Conservation (phyloP, 805 yeast species). For the Tetrapisispora taiwanensis region DNA sequence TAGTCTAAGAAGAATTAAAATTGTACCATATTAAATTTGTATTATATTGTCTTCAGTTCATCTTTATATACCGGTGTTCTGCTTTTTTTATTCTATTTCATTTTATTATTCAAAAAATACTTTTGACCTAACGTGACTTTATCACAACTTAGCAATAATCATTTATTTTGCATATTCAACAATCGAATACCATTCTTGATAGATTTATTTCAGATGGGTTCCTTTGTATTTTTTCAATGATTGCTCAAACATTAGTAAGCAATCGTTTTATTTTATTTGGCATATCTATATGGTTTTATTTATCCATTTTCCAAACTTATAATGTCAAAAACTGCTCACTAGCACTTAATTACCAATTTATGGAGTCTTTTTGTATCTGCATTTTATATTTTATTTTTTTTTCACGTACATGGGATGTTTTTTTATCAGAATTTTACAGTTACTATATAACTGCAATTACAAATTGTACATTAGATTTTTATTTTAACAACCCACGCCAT, state of each 20-base stretch:
- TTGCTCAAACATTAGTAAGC: not conserved
- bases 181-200: not conserved
- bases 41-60: not conserved
- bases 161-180: conserved; percentile 2
- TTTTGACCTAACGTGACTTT: conserved; percentile 1
- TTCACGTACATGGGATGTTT: not conserved
- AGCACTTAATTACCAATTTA: not conserved
- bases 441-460: not conserved
- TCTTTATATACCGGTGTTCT: not conserved
- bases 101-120: not conserved
- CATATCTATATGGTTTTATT: conserved; percentile 1
- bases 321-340: not conserved
- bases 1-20: not conserved
- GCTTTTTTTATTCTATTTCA: not conserved
- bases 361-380: conserved; percentile 1
- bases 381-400: conserved; percentile 1
- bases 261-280: not conserved
- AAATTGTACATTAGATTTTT: not conserved
- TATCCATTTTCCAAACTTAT: not conserved
- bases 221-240: not conserved
- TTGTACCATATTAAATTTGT: not conserved
- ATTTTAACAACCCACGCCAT: not conserved
- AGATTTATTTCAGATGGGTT: conserved; percentile 1
- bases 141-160: conserved; percentile 1
- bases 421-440: not conserved